Percentiles rank a stretch among this genome's conserved stretches.
phyloP scores from a whole-genome alignment of 176 grass and related monocot genomes.

The Leersia perrieri region DNA sequence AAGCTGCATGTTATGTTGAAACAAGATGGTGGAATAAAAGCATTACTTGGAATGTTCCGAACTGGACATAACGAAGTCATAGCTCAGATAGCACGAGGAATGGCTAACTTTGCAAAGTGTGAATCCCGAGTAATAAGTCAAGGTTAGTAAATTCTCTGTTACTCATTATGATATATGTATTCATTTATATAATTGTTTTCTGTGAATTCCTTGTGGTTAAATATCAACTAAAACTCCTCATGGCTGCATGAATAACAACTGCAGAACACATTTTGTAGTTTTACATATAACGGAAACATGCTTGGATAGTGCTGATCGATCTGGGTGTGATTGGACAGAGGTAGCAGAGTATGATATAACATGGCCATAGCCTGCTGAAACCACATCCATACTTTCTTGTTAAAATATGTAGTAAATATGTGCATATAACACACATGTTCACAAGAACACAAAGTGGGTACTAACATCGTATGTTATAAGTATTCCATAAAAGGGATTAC shows the following conservation, averaged over 20 bases:
- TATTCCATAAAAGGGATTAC: not conserved
- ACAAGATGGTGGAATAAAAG: slow-evolving; percentile 88
- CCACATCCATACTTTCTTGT: not conserved
- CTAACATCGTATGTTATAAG: not conserved
- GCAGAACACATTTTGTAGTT: not conserved
- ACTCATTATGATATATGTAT: not conserved
- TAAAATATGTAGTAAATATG: not conserved
- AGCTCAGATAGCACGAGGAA: slow-evolving; percentile 90
- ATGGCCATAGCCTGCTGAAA: not conserved
- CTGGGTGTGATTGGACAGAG: not conserved
- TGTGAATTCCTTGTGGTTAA: not conserved
- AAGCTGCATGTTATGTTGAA: slow-evolving; percentile 72
- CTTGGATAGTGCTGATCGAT: not conserved
- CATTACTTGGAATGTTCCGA: slow-evolving; percentile 66
- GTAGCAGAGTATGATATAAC: no score
- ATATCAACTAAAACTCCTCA: not conserved
- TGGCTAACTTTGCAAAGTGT: slow-evolving; percentile 97
- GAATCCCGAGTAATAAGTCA: slow-evolving; percentile 88
- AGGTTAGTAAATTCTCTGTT: slow-evolving; percentile 45
- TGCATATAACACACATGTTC: not conserved
- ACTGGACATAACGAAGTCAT: slow-evolving; percentile 72
- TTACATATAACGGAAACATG: not conserved
- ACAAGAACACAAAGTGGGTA: not conserved
- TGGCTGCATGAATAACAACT: not conserved
- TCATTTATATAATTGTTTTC: not conserved